These are phyloP conservation scores for Posidonia australis DNA, from an alignment of 106 monocot genomes.

Conservation along the genomic window DNA sequence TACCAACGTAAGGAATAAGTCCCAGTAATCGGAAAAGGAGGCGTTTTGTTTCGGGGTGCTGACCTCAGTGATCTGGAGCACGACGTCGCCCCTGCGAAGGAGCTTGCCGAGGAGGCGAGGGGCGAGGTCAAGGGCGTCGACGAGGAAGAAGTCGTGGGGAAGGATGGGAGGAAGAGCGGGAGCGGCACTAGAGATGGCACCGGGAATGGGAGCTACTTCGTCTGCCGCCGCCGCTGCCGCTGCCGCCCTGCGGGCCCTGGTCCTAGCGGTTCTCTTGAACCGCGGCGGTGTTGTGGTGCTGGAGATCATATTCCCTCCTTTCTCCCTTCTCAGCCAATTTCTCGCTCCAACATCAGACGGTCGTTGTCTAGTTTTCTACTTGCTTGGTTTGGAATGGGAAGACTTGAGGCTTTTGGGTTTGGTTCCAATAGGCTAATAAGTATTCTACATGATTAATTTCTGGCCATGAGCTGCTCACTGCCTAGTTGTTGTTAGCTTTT, in stretches of 20 bases:
- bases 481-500: too few species aligned
- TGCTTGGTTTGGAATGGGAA: too few species aligned
- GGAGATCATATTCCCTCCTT: neutral
- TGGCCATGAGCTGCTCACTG: too few species aligned
- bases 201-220: neutral
- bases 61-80: slow-evolving; percentile 29
- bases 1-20: neutral
- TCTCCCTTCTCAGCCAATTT: neutral
- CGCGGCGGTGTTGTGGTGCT: neutral
- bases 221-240: neutral
- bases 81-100: slow-evolving; percentile 22
- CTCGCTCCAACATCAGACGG: too few species aligned
- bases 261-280: neutral
- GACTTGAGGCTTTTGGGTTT: too few species aligned
- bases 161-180: slow-evolving; percentile 9
- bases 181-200: neutral
- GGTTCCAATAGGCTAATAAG: too few species aligned
- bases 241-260: neutral
- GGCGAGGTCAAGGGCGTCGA: slow-evolving; percentile 24
- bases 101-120: slow-evolving; percentile 27
- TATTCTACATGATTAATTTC: too few species aligned
- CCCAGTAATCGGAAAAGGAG: neutral
- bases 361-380: too few species aligned
- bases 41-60: too few species aligned
- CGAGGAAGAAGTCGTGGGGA: slow-evolving; percentile 16